Conservation (phyloP, 106 monocot species). For the Gastrodia elata region DNA sequence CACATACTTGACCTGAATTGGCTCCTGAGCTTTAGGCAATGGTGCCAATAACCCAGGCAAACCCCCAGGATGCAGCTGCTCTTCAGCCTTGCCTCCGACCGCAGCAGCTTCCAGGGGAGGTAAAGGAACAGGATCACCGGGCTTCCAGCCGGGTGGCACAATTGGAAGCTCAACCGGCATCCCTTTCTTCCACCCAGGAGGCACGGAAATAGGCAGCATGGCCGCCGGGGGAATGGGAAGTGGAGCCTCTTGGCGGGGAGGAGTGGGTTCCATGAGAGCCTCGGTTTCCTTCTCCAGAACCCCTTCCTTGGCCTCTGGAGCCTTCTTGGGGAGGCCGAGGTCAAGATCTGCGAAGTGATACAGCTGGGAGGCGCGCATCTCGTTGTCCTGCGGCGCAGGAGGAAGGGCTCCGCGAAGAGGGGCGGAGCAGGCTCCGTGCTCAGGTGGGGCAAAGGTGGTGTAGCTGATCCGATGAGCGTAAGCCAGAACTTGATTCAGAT, state of each 20-base stretch:
- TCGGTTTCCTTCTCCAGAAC: constrained; percentile 10
- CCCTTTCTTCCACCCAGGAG: constrained; percentile 60
- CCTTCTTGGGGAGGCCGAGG: constrained; percentile 48
- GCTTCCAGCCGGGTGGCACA: constrained; percentile 90
- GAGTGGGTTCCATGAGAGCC: constrained; percentile 52
- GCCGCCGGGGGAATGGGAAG: constrained; percentile 14
- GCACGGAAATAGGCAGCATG: constrained; percentile 48
- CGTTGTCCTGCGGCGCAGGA: constrained; percentile 90
- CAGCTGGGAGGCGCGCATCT: constrained; percentile 89
- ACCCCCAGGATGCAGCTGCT: constrained; percentile 15
- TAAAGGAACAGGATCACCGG: constrained; percentile 71
- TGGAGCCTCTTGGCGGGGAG: constrained; percentile 37
- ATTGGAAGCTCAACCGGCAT: constrained; percentile 61
- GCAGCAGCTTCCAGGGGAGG: constrained; percentile 40
- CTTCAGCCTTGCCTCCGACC: constrained; percentile 26
- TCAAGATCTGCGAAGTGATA: constrained; percentile 74
- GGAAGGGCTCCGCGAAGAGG: constrained; percentile 86
- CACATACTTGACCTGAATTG: constrained; percentile 76
- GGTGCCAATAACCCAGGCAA: constrained; percentile 9
- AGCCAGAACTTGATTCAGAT: constrained; percentile 51
- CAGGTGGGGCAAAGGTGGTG: constrained; percentile 96
- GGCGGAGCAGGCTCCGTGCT: constrained; percentile 70
- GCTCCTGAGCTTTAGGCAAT: constrained; percentile 35
- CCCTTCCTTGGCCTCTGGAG: constrained; percentile 31
- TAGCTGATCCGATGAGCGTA: constrained; percentile 94